Conservation (phyloP, 768 basidiomycete genomes). For the Tulasnella sp. region DNA sequence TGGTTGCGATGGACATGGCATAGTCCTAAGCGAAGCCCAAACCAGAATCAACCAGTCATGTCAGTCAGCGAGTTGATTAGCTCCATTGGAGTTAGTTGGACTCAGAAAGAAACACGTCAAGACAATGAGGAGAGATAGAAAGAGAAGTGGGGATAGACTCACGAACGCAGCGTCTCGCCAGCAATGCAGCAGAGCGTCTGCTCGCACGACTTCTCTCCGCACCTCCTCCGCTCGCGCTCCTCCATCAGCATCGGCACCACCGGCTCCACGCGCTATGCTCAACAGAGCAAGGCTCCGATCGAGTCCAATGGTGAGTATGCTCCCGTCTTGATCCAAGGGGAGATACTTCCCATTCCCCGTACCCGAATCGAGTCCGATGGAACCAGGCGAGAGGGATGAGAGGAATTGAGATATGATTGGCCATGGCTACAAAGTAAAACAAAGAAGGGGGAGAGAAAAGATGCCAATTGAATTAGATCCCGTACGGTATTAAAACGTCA, state of each 20-base stretch:
- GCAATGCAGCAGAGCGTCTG: slow-evolving; percentile 57
- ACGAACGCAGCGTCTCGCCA: slow-evolving; percentile 83
- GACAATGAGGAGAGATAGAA: too few species aligned
- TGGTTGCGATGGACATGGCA: slow-evolving; percentile 93
- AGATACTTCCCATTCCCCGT: slow-evolving; percentile 98
- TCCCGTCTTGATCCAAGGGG: slow-evolving; percentile 47
- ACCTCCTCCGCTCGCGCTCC: slow-evolving; percentile 21
- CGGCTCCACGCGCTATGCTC: slow-evolving; percentile 58
- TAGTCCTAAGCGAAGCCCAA: slow-evolving; percentile 58
- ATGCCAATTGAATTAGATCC: too few species aligned
- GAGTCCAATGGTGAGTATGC: slow-evolving; percentile 66
- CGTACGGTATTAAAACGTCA: too few species aligned
- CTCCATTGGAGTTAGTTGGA: too few species aligned
- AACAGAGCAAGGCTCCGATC: slow-evolving; percentile 75
- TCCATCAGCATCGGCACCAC: slow-evolving; percentile 21
- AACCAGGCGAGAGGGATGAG: slow-evolving; percentile 55
- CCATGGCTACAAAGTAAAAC: slow-evolving; percentile 84
- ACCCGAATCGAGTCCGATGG: slow-evolving; percentile 86
- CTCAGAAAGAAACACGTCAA: too few species aligned
- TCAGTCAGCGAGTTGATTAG: too few species aligned
- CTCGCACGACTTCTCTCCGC: slow-evolving; percentile 63
- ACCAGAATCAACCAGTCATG: background rate
- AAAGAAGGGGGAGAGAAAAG: too few species aligned
- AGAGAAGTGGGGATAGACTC: slow-evolving; percentile 26
- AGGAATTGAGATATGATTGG: slow-evolving; percentile 74